phyloP scores from a whole-genome alignment of 2,329 filamentous ascomycete genomes.

The Claviceps citrina region DNA sequence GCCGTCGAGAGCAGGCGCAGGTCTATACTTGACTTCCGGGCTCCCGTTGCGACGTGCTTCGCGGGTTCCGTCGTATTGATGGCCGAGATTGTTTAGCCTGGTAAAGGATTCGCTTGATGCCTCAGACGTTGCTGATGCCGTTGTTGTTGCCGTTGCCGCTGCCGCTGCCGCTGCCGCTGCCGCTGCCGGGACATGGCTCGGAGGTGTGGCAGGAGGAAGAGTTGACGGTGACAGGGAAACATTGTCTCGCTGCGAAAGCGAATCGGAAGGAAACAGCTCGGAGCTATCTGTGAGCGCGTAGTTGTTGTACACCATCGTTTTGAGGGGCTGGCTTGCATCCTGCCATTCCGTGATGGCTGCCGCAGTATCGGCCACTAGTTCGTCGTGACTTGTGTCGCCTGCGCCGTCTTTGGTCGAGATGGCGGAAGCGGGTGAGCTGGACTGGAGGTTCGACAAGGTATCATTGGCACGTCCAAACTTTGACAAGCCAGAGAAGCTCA shows the following conservation, averaged over 20 bases:
- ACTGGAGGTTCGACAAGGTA: constrained; percentile 16
- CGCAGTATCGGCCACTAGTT: constrained; percentile 13
- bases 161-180: background rate
- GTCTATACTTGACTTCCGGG: constrained; percentile 4
- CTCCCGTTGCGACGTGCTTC: constrained; percentile 10
- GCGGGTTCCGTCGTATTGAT: constrained; percentile 12
- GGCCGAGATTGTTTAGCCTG: constrained; percentile 6
- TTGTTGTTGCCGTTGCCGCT: background rate
- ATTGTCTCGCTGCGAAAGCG: constrained; percentile 9
- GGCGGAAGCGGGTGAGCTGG: constrained; percentile 12
- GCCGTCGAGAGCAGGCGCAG: constrained; percentile 4
- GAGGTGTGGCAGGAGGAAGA: background rate
- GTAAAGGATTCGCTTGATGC: constrained; percentile 1
- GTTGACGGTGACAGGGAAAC: constrained; percentile 1
- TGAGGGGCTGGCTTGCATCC: constrained; percentile 9
- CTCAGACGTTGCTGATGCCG: background rate
- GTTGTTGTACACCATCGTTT: constrained; percentile 11
- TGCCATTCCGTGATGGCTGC: constrained; percentile 14
- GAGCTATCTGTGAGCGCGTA: constrained; percentile 15
- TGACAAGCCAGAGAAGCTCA: constrained; percentile 16
- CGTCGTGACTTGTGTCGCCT: constrained; percentile 8
- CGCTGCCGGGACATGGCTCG: background rate
- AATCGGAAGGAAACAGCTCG: constrained; percentile 13
- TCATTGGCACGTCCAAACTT: constrained; percentile 17
- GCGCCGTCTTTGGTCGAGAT: constrained; percentile 7